These are phyloP conservation scores for Rhytidiadelphus loreus DNA, from an alignment of 225 moss, liverwort and hornwort species.

Conservation along the genomic window DNA sequence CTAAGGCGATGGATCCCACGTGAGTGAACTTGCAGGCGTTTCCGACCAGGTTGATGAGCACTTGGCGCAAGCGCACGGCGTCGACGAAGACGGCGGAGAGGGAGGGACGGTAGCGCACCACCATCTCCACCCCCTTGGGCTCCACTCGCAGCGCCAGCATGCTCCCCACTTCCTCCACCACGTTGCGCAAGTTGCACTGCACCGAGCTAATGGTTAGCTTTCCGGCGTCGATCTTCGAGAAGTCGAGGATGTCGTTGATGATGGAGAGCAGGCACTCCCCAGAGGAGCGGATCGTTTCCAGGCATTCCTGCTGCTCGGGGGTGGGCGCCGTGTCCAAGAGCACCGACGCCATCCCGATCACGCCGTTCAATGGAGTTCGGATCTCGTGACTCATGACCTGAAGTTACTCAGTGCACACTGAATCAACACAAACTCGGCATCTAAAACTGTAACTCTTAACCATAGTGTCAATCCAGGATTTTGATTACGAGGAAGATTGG, in stretches of 20 bases:
- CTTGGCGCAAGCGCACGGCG: conserved; percentile 27
- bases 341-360: conserved; percentile 46
- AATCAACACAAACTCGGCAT: neutral
- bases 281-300: conserved; percentile 34
- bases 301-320: conserved; percentile 29
- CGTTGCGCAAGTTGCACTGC: conserved; percentile 26
- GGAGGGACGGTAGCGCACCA: conserved; percentile 36
- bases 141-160: conserved; percentile 39
- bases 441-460: neutral
- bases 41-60: conserved; percentile 37
- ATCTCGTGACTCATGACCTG: conserved; percentile 52
- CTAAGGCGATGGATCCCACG: conserved; percentile 26
- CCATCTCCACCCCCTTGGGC: conserved; percentile 38
- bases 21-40: conserved; percentile 50
- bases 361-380: conserved; percentile 35
- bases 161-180: conserved; percentile 49
- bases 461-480: neutral
- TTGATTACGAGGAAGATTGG: neutral
- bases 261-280: conserved; percentile 38
- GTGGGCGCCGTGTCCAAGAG: conserved; percentile 29
- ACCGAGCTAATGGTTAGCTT: conserved; percentile 27
- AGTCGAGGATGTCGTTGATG: conserved; percentile 45
- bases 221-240: conserved; percentile 43
- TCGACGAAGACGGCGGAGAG: conserved; percentile 39
- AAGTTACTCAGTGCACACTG: neutral